Evolutionary conservation across 2,329 filamentous ascomycete genomes (phyloP).

Genomic region (Trichoderma endophyticum): DNA sequence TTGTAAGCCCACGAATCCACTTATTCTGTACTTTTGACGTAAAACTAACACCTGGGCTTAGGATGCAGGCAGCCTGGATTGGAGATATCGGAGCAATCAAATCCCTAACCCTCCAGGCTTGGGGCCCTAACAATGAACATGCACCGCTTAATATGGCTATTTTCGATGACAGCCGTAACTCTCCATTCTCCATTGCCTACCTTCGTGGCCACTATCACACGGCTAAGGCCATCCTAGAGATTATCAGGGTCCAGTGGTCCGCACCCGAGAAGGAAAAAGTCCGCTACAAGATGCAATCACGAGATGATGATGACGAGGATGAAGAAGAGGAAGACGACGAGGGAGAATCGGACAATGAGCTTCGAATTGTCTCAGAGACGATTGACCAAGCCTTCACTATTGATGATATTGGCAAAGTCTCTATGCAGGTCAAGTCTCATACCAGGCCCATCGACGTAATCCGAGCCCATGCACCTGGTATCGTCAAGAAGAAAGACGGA

Average conservation of each 20-base stretch:
- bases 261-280: constrained; percentile 51
- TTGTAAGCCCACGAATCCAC: constrained; percentile 47
- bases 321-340: constrained; percentile 34
- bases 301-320: constrained; percentile 37
- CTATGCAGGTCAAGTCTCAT: constrained; percentile 64
- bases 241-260: constrained; percentile 65
- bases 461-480: constrained; percentile 35
- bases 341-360: constrained; percentile 37
- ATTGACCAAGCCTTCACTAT: constrained; percentile 69
- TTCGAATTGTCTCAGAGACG: constrained; percentile 50
- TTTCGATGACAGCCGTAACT: constrained; percentile 48
- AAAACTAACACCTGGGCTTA: constrained; percentile 26
- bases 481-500: constrained; percentile 32
- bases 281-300: constrained; percentile 46
- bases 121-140: constrained; percentile 52
- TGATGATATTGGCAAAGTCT: constrained; percentile 69
- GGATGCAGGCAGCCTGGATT: constrained; percentile 69
- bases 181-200: constrained; percentile 66
- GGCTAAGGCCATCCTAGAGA: constrained; percentile 66
- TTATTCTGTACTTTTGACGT: not conserved
- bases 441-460: constrained; percentile 55
- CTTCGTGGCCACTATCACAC: constrained; percentile 61
- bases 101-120: constrained; percentile 57
- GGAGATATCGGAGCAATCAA: constrained; percentile 68
- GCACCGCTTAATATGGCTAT: constrained; percentile 64